phyloP scores from a whole-genome alignment of 768 basidiomycete genomes.

The Russula sp. region DNA sequence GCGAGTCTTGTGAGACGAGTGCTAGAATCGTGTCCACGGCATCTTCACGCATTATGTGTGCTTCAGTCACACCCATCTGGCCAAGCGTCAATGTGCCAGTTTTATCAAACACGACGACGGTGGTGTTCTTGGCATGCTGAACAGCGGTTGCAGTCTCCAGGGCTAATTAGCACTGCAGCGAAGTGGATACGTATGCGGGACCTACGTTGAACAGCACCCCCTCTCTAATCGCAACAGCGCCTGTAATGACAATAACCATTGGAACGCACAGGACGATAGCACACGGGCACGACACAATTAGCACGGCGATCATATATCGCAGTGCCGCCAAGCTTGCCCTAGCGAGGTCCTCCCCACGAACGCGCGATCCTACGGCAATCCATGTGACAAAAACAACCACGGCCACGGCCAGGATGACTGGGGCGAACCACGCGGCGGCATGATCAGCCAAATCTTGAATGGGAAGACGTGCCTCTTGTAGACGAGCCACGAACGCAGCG shows the following conservation, averaged over 20 bases:
- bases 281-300: conserved; percentile 51
- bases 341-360: conserved; percentile 24
- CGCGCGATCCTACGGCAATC: conserved; percentile 30
- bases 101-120: conserved; percentile 50
- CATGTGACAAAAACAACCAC: conserved; percentile 33
- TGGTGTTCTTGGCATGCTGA: conserved; percentile 28
- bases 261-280: conserved; percentile 34
- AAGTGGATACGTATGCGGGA: not conserved
- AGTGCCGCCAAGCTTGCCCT: conserved; percentile 33
- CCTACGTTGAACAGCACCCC: conserved; percentile 30
- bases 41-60: conserved; percentile 27
- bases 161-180: not conserved
- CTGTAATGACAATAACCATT: conserved; percentile 32
- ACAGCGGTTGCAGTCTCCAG: conserved; percentile 12
- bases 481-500: conserved; percentile 31
- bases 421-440: conserved; percentile 43
- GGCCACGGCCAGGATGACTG: conserved; percentile 38
- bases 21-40: conserved; percentile 24
- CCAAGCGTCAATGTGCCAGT: conserved; percentile 50
- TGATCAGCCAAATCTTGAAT: conserved; percentile 44
- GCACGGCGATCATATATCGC: conserved; percentile 44
- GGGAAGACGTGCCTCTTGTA: conserved; percentile 32
- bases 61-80: conserved; percentile 33
- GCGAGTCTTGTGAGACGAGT: conserved; percentile 30
- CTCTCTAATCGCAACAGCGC: conserved; percentile 28